Conservation (phyloP, 2,329 filamentous ascomycete species). For the Scedosporium dehoogii region DNA sequence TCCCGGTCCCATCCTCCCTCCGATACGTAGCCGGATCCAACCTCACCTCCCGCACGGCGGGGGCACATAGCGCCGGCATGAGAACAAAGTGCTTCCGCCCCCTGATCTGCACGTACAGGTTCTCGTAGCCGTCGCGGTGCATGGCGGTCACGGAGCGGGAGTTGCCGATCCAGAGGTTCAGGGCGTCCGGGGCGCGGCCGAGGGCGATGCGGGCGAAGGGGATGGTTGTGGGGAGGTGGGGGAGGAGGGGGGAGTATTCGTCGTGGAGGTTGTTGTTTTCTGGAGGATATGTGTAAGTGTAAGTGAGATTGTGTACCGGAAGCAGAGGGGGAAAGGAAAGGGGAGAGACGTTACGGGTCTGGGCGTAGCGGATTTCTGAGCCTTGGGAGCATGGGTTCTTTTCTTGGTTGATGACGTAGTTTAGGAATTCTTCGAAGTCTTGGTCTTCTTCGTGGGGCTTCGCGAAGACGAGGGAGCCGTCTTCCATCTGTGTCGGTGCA, state of each 20-base stretch:
- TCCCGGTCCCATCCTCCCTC: slow-evolving; percentile 20
- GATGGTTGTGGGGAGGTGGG: slow-evolving; percentile 53
- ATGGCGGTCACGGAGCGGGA: slow-evolving; percentile 58
- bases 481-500: slow-evolving; percentile 19
- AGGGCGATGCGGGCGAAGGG: slow-evolving; percentile 67
- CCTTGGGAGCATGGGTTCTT: slow-evolving; percentile 20
- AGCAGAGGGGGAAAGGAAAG: background rate
- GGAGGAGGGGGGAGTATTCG: slow-evolving; percentile 57
- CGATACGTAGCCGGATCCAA: slow-evolving; percentile 51
- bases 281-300: slow-evolving; percentile 17
- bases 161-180: slow-evolving; percentile 79
- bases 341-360: slow-evolving; percentile 50
- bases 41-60: slow-evolving; percentile 55
- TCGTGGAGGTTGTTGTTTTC: slow-evolving; percentile 74
- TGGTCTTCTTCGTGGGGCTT: slow-evolving; percentile 63
- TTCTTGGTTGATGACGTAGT: slow-evolving; percentile 51
- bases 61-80: slow-evolving; percentile 59
- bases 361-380: slow-evolving; percentile 57
- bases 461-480: slow-evolving; percentile 42
- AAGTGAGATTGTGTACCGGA: background rate
- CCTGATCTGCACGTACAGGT: slow-evolving; percentile 68
- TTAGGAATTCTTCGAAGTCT: slow-evolving; percentile 51
- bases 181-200: slow-evolving; percentile 55
- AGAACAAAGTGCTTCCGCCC: slow-evolving; percentile 68
- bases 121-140: slow-evolving; percentile 80